A percentile compares a stretch with the other conserved stretches of the same genome.
Evolutionary conservation across 768 basidiomycete genomes (phyloP).

Genomic region (Trametes cinnabarina): DNA sequence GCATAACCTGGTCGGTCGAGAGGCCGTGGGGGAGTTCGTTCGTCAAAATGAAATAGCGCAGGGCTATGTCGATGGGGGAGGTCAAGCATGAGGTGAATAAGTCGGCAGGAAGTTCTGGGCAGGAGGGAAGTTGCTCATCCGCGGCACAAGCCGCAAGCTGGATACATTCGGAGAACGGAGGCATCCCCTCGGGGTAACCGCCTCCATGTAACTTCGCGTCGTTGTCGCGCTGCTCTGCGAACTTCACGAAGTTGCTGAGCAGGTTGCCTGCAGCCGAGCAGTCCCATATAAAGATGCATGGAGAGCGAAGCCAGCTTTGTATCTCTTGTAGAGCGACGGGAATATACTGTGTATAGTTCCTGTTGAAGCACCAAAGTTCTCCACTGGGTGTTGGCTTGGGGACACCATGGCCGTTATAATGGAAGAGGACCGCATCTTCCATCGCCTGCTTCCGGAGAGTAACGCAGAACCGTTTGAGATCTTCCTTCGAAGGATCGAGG

Average conservation of each 20-base stretch:
- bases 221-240: constrained; percentile 72
- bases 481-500: constrained; percentile 92
- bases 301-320: constrained; percentile 90
- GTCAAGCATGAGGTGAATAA: constrained; percentile 97
- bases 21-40: constrained; percentile 80
- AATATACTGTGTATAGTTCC: constrained; percentile 96
- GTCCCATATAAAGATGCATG: constrained; percentile 98
- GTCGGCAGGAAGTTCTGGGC: constrained; percentile 95
- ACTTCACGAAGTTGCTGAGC: constrained; percentile 81
- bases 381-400: constrained; percentile 94
- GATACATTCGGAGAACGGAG: constrained; percentile 81
- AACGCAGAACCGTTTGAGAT: constrained; percentile 83
- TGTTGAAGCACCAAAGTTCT: constrained; percentile 98
- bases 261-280: constrained; percentile 97
- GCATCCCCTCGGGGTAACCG: constrained; percentile 58
- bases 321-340: constrained; percentile 93
- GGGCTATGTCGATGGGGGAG: constrained; percentile 95
- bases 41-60: constrained; percentile 91
- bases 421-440: constrained; percentile 91
- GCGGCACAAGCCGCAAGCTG: constrained; percentile 94
- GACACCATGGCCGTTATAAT: constrained; percentile 98
- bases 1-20: constrained; percentile 87
- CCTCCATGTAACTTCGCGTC: constrained; percentile 57
- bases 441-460: constrained; percentile 84
- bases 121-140: constrained; percentile 88